Evolutionary conservation across 2,329 filamentous ascomycete species (phyloP).

Genomic region (Colletotrichum horii): DNA sequence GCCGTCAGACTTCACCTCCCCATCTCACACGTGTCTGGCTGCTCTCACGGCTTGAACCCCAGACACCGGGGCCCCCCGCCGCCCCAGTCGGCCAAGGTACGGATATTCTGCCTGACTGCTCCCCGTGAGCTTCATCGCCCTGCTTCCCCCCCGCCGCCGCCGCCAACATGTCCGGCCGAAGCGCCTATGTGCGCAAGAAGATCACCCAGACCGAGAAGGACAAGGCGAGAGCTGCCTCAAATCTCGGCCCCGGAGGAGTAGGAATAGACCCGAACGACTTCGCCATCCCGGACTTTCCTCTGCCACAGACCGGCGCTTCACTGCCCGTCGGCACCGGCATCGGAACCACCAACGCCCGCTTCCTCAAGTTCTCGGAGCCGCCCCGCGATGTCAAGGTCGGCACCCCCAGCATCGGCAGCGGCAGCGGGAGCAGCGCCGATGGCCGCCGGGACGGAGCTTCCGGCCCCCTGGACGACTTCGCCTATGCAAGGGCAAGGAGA

Average conservation of each 20-base stretch:
- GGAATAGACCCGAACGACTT: conserved; percentile 40
- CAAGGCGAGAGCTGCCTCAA: conserved; percentile 41
- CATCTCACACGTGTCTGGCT: neutral
- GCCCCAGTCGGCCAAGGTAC: neutral
- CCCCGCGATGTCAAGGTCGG: conserved; percentile 32
- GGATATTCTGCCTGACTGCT: neutral
- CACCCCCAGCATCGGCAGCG: conserved; percentile 38
- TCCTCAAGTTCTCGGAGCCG: conserved; percentile 51
- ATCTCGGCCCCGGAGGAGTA: conserved; percentile 26
- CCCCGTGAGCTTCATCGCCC: neutral
- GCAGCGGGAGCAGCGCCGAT: conserved; percentile 42
- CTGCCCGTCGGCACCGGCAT: conserved; percentile 38
- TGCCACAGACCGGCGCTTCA: conserved; percentile 38
- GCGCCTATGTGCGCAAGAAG: conserved; percentile 64
- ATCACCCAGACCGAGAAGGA: conserved; percentile 52
- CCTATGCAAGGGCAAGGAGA: conserved; percentile 46
- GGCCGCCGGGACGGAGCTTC: conserved; percentile 33
- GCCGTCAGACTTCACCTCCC: neutral
- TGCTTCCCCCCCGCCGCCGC: neutral
- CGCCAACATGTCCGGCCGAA: conserved; percentile 59
- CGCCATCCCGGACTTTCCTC: conserved; percentile 40
- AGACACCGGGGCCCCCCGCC: neutral
- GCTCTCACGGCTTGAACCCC: neutral
- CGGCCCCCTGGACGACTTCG: conserved; percentile 46
- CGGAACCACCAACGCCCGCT: conserved; percentile 47